Evolutionary conservation across 805 yeast species (phyloP).

Genomic region (Candida sanyiensis): DNA sequence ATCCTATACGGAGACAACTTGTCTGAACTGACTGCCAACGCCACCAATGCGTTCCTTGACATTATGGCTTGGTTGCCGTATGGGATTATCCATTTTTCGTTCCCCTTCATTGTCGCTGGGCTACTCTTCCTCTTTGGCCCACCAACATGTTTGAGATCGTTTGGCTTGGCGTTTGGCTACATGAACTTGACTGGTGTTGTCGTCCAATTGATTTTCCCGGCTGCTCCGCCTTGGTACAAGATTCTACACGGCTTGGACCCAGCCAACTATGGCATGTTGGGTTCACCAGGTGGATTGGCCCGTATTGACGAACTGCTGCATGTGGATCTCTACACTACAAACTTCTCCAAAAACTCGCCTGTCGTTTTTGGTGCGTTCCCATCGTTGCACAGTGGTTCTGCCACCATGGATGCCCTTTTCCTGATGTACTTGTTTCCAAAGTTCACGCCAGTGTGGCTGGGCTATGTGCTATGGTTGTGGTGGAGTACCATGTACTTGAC

Average conservation of each 20-base stretch:
- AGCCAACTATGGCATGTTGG: slow-evolving; percentile 86
- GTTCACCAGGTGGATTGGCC: slow-evolving; percentile 93
- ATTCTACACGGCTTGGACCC: slow-evolving; percentile 78
- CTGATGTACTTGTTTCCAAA: slow-evolving; percentile 77
- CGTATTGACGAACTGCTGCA: slow-evolving; percentile 80
- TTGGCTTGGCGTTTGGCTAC: slow-evolving; percentile 91
- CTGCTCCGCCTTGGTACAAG: slow-evolving; percentile 98
- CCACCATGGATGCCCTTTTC: slow-evolving; percentile 89
- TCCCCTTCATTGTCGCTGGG: slow-evolving; percentile 82
- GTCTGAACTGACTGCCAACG: slow-evolving; percentile 74
- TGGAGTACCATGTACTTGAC: slow-evolving; percentile 98
- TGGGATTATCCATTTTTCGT: slow-evolving; percentile 84
- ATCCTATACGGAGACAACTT: slow-evolving; percentile 88
- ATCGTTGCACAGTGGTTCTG: slow-evolving; percentile 88
- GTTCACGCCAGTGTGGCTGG: slow-evolving; percentile 55
- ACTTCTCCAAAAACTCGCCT: slow-evolving; percentile 76
- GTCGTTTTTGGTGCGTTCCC: slow-evolving; percentile 90
- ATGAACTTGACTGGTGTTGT: slow-evolving; percentile 86
- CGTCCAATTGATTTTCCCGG: slow-evolving; percentile 78
- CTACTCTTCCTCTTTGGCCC: slow-evolving; percentile 84
- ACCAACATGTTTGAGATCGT: slow-evolving; percentile 76
- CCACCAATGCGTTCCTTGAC: slow-evolving; percentile 60
- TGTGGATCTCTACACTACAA: slow-evolving; percentile 73
- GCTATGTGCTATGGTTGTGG: slow-evolving; percentile 92
- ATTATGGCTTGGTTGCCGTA: slow-evolving; percentile 94